Evolutionary conservation across 1,284 basidiomycete species (phyloP).

Genomic region (Trametes sp.): DNA sequence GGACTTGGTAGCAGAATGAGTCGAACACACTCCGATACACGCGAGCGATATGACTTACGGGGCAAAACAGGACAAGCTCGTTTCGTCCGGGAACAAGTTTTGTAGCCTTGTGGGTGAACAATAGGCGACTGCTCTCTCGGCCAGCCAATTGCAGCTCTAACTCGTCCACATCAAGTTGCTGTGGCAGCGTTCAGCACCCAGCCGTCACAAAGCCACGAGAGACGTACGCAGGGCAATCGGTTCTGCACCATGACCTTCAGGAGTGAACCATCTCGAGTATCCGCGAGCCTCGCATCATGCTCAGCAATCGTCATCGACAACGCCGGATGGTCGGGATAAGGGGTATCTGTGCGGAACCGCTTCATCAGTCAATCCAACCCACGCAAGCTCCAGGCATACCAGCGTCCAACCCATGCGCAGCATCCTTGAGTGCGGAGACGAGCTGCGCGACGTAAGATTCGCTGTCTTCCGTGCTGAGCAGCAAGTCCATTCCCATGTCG

Average conservation of each 20-base stretch:
- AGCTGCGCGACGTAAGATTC: slow-evolving; percentile 60
- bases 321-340: slow-evolving; percentile 72
- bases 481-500: slow-evolving; percentile 57
- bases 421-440: slow-evolving; percentile 56
- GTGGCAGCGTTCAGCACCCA: slow-evolving; percentile 20
- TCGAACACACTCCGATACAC: not conserved
- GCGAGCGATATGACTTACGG: slow-evolving; percentile 55
- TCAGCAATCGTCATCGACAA: slow-evolving; percentile 57
- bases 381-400: slow-evolving; percentile 49
- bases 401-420: slow-evolving; percentile 59
- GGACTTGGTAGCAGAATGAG: slow-evolving; percentile 52
- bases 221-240: slow-evolving; percentile 74
- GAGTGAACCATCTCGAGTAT: slow-evolving; percentile 69
- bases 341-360: slow-evolving; percentile 55
- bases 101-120: slow-evolving; percentile 50
- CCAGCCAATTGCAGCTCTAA: slow-evolving; percentile 60
- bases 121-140: slow-evolving; percentile 62
- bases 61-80: slow-evolving; percentile 66
- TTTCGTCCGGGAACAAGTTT: slow-evolving; percentile 62
- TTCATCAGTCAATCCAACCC: not conserved
- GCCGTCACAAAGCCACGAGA: not conserved
- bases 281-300: slow-evolving; percentile 54
- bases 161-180: slow-evolving; percentile 60
- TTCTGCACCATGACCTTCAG: slow-evolving; percentile 68
- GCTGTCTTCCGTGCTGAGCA: slow-evolving; percentile 60